phyloP scores from a whole-genome alignment of 2,329 filamentous ascomycete species.

The Hypoxylon rubiginosum region DNA sequence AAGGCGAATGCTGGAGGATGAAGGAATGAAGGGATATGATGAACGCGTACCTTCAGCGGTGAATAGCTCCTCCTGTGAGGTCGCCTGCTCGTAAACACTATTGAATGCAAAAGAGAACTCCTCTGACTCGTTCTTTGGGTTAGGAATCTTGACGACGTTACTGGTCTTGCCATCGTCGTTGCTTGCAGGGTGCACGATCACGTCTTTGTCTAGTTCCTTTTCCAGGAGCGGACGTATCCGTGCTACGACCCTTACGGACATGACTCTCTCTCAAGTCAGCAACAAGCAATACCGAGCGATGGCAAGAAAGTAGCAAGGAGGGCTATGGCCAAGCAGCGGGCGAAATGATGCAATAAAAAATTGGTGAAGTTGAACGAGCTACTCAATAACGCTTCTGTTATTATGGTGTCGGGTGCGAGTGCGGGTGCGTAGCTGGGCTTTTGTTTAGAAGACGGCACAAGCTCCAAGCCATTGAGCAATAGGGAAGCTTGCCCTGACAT shows the following conservation, averaged over 20 bases:
- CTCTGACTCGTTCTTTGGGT: conserved; percentile 91
- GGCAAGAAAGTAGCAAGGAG: conserved; percentile 2
- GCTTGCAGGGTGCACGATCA: conserved; percentile 80
- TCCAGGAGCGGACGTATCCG: conserved; percentile 90
- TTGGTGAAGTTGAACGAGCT: conserved; percentile 5
- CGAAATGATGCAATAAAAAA: conserved; percentile 30
- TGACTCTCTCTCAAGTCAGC: conserved; percentile 47
- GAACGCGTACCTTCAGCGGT: conserved; percentile 79
- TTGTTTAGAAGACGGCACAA: conserved; percentile 38
- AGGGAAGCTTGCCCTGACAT: conserved; percentile 19
- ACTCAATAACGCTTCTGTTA: conserved; percentile 33
- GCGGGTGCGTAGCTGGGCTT: conserved; percentile 8
- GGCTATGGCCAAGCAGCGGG: conserved; percentile 3
- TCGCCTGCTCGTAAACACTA: conserved; percentile 85
- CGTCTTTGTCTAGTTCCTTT: conserved; percentile 87
- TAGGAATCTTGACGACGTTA: conserved; percentile 87
- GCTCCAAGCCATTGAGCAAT: conserved; percentile 38
- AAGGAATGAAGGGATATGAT: not conserved
- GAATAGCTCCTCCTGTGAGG: conserved; percentile 89
- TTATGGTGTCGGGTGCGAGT: not conserved
- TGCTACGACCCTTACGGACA: conserved; percentile 87
- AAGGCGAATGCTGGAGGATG: conserved; percentile 11
- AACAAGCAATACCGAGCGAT: conserved; percentile 2
- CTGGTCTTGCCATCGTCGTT: conserved; percentile 72
- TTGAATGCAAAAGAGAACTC: conserved; percentile 97